Conservation (phyloP, 2,329 filamentous ascomycete species). For the Acephala macrosclerotiorum region DNA sequence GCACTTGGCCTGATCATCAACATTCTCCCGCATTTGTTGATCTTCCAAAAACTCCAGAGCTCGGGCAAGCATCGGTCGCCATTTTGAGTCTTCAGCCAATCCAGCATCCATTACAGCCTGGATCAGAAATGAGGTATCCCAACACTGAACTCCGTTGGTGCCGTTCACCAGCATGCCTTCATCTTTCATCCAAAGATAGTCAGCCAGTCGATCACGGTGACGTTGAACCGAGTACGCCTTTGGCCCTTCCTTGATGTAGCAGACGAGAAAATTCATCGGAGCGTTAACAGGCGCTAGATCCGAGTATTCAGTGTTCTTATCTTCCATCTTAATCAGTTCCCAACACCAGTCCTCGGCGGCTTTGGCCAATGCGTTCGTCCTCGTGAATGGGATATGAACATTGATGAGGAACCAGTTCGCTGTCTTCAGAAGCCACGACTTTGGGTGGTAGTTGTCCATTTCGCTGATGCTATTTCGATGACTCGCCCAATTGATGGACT, state of each 20-base stretch:
- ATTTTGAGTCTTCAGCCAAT: slow-evolving; percentile 77
- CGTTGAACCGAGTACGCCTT: slow-evolving; percentile 74
- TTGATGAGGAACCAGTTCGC: slow-evolving; percentile 81
- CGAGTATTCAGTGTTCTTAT: slow-evolving; percentile 89
- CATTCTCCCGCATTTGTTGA: slow-evolving; percentile 89
- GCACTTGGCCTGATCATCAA: slow-evolving; percentile 76
- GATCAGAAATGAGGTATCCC: slow-evolving; percentile 93
- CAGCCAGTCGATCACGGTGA: slow-evolving; percentile 82
- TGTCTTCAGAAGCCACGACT: slow-evolving; percentile 81
- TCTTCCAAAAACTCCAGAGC: slow-evolving; percentile 86
- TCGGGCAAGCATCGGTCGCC: slow-evolving; percentile 82
- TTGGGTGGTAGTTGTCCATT: slow-evolving; percentile 91
- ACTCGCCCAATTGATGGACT: slow-evolving; percentile 76
- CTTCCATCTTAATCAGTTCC: slow-evolving; percentile 87
- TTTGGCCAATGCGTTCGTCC: slow-evolving; percentile 69
- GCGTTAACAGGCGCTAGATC: slow-evolving; percentile 89
- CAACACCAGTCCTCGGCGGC: slow-evolving; percentile 83
- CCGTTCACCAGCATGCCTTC: slow-evolving; percentile 96
- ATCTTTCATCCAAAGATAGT: slow-evolving; percentile 89
- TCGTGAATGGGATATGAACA: slow-evolving; percentile 81
- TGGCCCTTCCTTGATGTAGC: slow-evolving; percentile 85
- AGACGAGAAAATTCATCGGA: slow-evolving; percentile 87
- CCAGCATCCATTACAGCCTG: slow-evolving; percentile 83
- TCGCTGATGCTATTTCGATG: slow-evolving; percentile 84
- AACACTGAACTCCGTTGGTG: slow-evolving; percentile 97